phyloP scores from a whole-genome alignment of 768 basidiomycete genomes.

The Lactarius tabidus region DNA sequence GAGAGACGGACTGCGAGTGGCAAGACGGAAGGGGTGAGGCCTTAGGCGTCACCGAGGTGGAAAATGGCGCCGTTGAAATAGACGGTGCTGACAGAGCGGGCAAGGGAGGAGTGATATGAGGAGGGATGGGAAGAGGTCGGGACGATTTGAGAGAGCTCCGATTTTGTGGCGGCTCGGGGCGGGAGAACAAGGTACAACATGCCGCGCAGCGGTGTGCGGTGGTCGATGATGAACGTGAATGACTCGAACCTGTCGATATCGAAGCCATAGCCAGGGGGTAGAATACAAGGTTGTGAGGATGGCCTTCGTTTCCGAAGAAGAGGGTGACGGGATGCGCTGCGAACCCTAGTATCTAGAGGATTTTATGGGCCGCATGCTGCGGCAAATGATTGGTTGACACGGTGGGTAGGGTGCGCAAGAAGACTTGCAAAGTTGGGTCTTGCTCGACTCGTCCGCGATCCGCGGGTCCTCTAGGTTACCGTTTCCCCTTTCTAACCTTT shows the following conservation, averaged over 20 bases:
- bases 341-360: neutral
- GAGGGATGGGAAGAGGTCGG: conserved; percentile 15
- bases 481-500: neutral
- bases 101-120: neutral
- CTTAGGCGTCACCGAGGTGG: neutral
- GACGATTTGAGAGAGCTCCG: neutral
- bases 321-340: neutral
- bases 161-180: neutral
- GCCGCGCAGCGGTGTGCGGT: neutral
- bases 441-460: neutral
- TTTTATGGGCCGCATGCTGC: neutral
- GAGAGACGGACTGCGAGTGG: conserved; percentile 6
- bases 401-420: neutral
- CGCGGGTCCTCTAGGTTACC: neutral
- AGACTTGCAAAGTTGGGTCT: too few species aligned
- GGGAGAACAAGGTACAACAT: neutral
- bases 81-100: neutral
- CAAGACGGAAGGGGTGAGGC: neutral
- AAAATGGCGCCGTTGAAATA: neutral
- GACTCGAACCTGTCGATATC: neutral
- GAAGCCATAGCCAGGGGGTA: neutral
- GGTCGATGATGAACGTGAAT: neutral
- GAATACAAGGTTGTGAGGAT: neutral
- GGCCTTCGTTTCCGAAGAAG: neutral
- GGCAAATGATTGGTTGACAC: neutral